phyloP scores from a whole-genome alignment of 1,284 basidiomycete species.

The Heterobasidion parviporum region DNA sequence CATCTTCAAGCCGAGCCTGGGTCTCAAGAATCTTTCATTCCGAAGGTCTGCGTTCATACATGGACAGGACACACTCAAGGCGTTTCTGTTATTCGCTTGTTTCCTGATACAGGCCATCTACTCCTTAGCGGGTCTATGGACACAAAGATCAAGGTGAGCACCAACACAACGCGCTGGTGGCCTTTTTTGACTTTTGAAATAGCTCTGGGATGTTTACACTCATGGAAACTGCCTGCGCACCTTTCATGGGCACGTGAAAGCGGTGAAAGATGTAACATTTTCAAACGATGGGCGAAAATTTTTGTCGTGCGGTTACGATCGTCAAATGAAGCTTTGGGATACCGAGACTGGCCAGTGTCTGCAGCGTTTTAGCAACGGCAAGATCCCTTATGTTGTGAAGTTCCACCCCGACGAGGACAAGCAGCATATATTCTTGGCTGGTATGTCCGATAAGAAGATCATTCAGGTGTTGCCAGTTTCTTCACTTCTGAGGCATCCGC shows the following conservation, averaged over 20 bases:
- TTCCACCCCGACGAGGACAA: slow-evolving; percentile 97
- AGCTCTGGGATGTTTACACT: slow-evolving; percentile 98
- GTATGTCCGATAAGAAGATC: slow-evolving; percentile 99
- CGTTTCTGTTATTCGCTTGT: slow-evolving; percentile 87
- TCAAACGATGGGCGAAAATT: slow-evolving; percentile 89
- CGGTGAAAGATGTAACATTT: slow-evolving; percentile 94
- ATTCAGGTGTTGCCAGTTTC: slow-evolving; percentile 62
- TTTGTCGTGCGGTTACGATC: slow-evolving; percentile 91
- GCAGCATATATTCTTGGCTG: slow-evolving; percentile 93
- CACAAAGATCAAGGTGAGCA: slow-evolving; percentile 89
- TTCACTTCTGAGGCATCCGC: background rate
- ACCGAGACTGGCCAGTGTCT: slow-evolving; percentile 97
- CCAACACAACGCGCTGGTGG: background rate
- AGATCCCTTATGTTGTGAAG: slow-evolving; percentile 90
- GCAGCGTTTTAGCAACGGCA: slow-evolving; percentile 93
- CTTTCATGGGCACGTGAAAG: slow-evolving; percentile 95
- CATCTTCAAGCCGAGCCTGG: slow-evolving; percentile 76
- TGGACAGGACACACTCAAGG: slow-evolving; percentile 98
- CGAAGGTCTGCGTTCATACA: slow-evolving; percentile 93
- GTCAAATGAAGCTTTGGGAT: slow-evolving; percentile 98
- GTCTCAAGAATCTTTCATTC: slow-evolving; percentile 87
- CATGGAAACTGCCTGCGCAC: slow-evolving; percentile 95
- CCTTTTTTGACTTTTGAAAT: slow-evolving; percentile 1
- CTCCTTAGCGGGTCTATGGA: slow-evolving; percentile 95
- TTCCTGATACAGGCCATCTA: slow-evolving; percentile 91